Evolutionary conservation across 2,329 filamentous ascomycete genomes (phyloP).

Genomic region (Madurella fahalii): DNA sequence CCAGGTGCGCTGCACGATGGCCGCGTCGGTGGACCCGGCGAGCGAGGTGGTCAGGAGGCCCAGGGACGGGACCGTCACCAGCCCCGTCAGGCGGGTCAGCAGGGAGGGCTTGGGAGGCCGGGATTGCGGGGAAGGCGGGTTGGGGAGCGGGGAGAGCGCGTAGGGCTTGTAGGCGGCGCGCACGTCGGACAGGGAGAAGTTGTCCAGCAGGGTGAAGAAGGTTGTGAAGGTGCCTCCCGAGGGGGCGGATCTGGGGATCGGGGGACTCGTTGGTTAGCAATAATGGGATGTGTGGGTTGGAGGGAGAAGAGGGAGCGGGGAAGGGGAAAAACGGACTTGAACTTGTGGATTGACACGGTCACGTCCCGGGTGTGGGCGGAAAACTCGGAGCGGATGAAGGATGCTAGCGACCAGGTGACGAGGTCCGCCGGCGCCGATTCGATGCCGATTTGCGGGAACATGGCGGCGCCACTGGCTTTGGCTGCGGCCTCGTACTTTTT

Average conservation of each 20-base stretch:
- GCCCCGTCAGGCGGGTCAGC: slow-evolving; percentile 46
- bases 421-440: slow-evolving; percentile 62
- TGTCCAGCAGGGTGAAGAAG: slow-evolving; percentile 55
- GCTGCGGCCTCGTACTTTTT: slow-evolving; percentile 53
- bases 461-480: slow-evolving; percentile 50
- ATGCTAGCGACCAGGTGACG: slow-evolving; percentile 50
- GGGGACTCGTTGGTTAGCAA: not conserved
- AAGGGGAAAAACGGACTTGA: slow-evolving; percentile 36
- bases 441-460: slow-evolving; percentile 59
- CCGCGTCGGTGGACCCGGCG: slow-evolving; percentile 46
- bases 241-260: slow-evolving; percentile 38
- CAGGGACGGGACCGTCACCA: slow-evolving; percentile 46
- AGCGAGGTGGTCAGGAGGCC: slow-evolving; percentile 54
- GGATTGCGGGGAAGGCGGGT: slow-evolving; percentile 31
- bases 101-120: slow-evolving; percentile 31
- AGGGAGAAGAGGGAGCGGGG: not conserved
- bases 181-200: slow-evolving; percentile 47
- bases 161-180: slow-evolving; percentile 46
- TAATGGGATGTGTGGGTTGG: not conserved
- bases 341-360: slow-evolving; percentile 44
- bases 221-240: slow-evolving; percentile 69
- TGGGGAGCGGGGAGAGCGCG: slow-evolving; percentile 53
- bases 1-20: slow-evolving; percentile 60
- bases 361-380: slow-evolving; percentile 48
- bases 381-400: slow-evolving; percentile 47